A percentile compares a stretch with the other conserved stretches of the same genome.
phyloP scores from a whole-genome alignment of 768 basidiomycete genomes.

The Rubroboletus satanas region DNA sequence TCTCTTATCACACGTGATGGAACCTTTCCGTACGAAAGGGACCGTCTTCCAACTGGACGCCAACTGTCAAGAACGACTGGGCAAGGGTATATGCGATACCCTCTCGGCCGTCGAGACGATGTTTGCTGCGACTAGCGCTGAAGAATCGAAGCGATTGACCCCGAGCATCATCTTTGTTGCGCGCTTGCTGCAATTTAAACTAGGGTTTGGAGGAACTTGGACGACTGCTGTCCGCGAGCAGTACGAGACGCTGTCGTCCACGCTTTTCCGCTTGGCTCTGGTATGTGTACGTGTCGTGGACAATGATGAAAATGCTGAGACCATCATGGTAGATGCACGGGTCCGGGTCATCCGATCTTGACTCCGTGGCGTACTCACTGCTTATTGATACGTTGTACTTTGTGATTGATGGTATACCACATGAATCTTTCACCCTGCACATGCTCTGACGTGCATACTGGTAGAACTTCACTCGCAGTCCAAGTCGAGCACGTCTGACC shows the following conservation, averaged over 20 bases:
- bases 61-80: constrained; percentile 50
- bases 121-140: constrained; percentile 25
- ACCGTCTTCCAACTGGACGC: constrained; percentile 49
- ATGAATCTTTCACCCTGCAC: too few relatives aligned
- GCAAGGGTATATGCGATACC: constrained; percentile 45
- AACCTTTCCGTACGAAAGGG: constrained; percentile 52
- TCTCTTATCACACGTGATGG: constrained; percentile 63
- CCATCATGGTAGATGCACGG: constrained; percentile 45
- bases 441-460: background rate
- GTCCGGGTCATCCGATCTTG: constrained; percentile 44
- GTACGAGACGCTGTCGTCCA: constrained; percentile 38
- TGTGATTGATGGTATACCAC: constrained; percentile 61
- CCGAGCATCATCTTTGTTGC: constrained; percentile 53
- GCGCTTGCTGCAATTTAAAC: constrained; percentile 68
- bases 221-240: constrained; percentile 46
- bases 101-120: constrained; percentile 40
- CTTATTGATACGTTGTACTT: constrained; percentile 73
- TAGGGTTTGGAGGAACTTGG: constrained; percentile 63
- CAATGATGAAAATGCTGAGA: background rate
- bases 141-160: constrained; percentile 28
- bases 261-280: constrained; percentile 48
- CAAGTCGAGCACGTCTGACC: constrained; percentile 51
- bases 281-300: constrained; percentile 37
- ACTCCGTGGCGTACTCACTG: constrained; percentile 58
- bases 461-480: constrained; percentile 61